phyloP scores from a whole-genome alignment of 2,329 filamentous ascomycete species.

The Aspergillus cejpii region DNA sequence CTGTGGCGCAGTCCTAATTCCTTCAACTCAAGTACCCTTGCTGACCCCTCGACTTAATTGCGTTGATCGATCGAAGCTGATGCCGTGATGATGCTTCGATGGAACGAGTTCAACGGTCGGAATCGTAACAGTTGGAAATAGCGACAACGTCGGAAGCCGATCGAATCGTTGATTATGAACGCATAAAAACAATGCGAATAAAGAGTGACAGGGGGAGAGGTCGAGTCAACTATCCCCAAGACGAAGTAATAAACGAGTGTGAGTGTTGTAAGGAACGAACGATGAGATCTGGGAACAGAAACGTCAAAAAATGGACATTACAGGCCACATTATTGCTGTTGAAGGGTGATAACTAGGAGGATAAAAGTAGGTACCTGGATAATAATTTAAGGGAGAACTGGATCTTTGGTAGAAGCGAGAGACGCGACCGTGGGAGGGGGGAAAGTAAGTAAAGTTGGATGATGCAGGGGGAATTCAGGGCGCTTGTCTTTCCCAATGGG shows the following conservation, averaged over 20 bases:
- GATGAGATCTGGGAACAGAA: constrained; percentile 17
- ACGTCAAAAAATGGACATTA: constrained; percentile 4
- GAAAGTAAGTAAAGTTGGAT: neutral
- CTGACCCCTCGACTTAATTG: neutral
- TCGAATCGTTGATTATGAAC: constrained; percentile 8
- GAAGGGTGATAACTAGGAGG: too few relatives aligned
- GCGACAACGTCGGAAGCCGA: constrained; percentile 1
- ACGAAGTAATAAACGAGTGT: constrained; percentile 22
- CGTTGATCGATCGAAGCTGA: neutral
- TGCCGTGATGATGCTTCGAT: constrained; percentile 3
- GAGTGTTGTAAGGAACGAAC: constrained; percentile 23
- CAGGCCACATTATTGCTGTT: constrained; percentile 4
- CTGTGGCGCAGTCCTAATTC: constrained; percentile 3
- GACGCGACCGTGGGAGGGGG: constrained; percentile 20
- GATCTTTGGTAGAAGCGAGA: constrained; percentile 11
- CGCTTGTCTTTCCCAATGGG: constrained; percentile 21
- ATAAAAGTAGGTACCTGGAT: too few relatives aligned
- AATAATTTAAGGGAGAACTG: neutral
- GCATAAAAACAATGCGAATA: constrained; percentile 15
- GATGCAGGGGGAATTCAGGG: constrained; percentile 18
- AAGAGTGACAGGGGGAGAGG: constrained; percentile 24
- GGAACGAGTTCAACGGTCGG: neutral
- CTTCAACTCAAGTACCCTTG: neutral
- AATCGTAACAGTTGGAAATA: neutral
- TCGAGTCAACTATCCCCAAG: constrained; percentile 12